phyloP scores from a whole-genome alignment of 441 rosid genomes.

The Populus hybrid region DNA sequence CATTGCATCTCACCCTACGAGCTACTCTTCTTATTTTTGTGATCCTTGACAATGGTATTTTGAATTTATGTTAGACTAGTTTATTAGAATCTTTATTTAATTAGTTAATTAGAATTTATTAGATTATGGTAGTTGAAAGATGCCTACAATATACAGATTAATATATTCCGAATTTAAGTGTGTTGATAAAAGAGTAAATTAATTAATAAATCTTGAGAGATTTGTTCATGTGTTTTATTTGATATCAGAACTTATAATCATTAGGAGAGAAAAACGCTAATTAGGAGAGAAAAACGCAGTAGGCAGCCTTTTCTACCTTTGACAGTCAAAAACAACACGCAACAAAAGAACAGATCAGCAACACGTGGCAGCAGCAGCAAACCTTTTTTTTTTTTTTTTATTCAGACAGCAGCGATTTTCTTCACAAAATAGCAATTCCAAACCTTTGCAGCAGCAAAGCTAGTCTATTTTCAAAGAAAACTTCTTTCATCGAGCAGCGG shows the following conservation, averaged over 20 bases:
- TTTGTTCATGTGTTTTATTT: neutral
- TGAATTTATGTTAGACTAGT: neutral
- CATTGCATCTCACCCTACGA: too few species aligned
- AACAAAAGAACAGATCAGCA: neutral
- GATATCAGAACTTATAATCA: neutral
- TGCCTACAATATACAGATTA: neutral
- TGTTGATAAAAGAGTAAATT: neutral
- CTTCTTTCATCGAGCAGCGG: too few species aligned
- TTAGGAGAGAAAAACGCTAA: neutral
- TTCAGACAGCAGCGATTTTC: too few species aligned
- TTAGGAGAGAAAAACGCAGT: neutral
- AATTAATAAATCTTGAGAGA: neutral
- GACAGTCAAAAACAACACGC: neutral
- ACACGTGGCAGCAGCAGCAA: too few species aligned
- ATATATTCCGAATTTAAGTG: neutral
- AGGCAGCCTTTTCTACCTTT: neutral
- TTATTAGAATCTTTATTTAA: neutral
- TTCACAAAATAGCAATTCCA: too few species aligned
- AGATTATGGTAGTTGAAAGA: neutral
- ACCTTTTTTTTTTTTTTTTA: too few species aligned
- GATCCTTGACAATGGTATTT: too few species aligned
- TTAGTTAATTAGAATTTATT: neutral
- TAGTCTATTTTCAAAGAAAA: too few species aligned
- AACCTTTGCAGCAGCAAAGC: too few species aligned
- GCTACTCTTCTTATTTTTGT: too few species aligned